A percentile compares a stretch with the other conserved stretches of the same genome.
Conservation (phyloP, 768 basidiomycete genomes). For the Tricholomella constricta region DNA sequence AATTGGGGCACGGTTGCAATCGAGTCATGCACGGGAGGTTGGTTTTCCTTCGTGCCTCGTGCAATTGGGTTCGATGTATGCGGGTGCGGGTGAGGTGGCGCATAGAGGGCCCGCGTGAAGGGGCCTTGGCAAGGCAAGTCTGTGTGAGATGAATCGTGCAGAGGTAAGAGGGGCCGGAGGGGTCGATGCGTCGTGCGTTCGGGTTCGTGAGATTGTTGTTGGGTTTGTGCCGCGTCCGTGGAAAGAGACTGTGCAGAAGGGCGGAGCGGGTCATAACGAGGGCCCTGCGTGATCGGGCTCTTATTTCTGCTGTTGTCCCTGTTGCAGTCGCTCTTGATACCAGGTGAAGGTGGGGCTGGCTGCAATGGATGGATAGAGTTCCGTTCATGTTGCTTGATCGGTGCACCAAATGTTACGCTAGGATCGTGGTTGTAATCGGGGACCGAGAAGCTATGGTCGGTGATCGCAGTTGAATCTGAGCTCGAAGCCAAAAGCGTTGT, state of each 20-base stretch:
- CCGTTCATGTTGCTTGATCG: background rate
- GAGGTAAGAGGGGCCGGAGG: background rate
- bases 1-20: background rate
- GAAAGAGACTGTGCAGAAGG: background rate
- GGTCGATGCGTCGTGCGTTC: background rate
- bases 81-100: background rate
- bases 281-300: background rate
- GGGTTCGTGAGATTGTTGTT: background rate
- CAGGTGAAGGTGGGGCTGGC: background rate
- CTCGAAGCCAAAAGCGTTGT: background rate
- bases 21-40: background rate
- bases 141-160: background rate
- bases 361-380: background rate
- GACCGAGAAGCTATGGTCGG: background rate
- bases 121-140: background rate
- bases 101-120: background rate
- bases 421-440: background rate
- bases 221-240: background rate
- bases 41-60: constrained; percentile 9
- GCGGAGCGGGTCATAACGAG: background rate
- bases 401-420: no score
- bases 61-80: background rate
- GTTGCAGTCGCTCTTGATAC: background rate
- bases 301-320: background rate
- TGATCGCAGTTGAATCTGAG: background rate